These are phyloP conservation scores for Trichoderma koningii DNA, from an alignment of 2,329 filamentous ascomycete species.

Conservation along the genomic window DNA sequence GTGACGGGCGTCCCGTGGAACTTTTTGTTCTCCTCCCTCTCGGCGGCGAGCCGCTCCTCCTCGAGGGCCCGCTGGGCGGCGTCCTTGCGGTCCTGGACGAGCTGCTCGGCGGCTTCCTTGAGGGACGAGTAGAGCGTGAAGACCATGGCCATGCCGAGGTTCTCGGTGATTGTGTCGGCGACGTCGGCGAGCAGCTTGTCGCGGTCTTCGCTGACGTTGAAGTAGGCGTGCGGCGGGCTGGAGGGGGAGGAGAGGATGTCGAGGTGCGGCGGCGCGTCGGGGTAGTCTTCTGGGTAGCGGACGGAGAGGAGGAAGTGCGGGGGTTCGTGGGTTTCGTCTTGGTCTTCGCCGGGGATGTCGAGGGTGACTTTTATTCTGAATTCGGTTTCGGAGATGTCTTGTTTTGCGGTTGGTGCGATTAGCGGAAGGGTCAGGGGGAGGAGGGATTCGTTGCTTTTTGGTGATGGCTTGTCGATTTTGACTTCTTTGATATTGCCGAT, in stretches of 20 bases:
- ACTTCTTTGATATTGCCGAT: background rate
- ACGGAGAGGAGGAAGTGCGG: conserved; percentile 81
- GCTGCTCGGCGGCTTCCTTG: conserved; percentile 86
- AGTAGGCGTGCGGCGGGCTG: conserved; percentile 65
- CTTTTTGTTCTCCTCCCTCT: conserved; percentile 93
- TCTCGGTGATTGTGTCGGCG: conserved; percentile 80
- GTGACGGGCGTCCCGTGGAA: conserved; percentile 91
- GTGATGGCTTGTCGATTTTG: background rate
- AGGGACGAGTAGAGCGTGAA: conserved; percentile 86
- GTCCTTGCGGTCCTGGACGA: conserved; percentile 73
- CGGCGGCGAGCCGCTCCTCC: conserved; percentile 59
- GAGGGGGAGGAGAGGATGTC: conserved; percentile 77
- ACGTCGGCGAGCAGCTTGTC: conserved; percentile 70
- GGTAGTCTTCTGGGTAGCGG: conserved; percentile 86
- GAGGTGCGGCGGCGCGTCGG: conserved; percentile 80
- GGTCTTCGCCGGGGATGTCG: conserved; percentile 70
- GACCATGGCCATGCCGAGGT: conserved; percentile 95
- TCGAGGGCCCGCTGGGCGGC: conserved; percentile 61
- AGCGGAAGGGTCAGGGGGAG: no score
- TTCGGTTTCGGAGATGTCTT: conserved; percentile 87
- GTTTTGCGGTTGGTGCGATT: no score
- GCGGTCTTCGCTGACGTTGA: conserved; percentile 82
- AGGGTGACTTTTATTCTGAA: conserved; percentile 85
- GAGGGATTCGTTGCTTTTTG: background rate
- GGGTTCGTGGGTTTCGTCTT: conserved; percentile 56